A percentile compares a stretch with the other conserved stretches of the same genome.
Evolutionary conservation across 2,329 filamentous ascomycete species (phyloP).

Genomic region (Geosmithia morbida): DNA sequence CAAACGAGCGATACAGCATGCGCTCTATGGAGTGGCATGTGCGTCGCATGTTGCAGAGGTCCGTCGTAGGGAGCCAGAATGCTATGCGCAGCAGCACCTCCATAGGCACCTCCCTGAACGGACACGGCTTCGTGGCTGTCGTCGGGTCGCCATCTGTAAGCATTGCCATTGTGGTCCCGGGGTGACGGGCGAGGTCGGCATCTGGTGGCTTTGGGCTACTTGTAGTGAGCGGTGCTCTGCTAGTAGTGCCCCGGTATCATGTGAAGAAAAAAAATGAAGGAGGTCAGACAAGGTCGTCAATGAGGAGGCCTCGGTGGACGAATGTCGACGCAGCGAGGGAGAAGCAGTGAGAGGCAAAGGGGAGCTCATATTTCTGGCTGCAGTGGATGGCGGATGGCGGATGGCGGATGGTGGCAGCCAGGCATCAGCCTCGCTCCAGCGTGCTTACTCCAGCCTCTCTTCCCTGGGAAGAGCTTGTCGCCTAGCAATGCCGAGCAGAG

Average conservation of each 20-base stretch:
- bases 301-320: too few species aligned
- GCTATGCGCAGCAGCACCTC: conserved; percentile 46
- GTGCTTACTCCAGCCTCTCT: background rate
- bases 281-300: too few species aligned
- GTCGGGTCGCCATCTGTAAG: background rate
- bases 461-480: background rate
- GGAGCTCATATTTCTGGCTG: background rate
- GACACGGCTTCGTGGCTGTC: background rate
- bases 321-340: too few species aligned
- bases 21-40: conserved; percentile 40
- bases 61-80: conserved; percentile 33
- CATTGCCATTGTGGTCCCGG: background rate
- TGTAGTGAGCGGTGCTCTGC: too few species aligned
- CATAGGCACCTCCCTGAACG: conserved; percentile 25
- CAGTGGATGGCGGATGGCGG: too few species aligned
- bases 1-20: conserved; percentile 38
- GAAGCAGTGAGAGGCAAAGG: background rate
- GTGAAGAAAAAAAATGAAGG: too few species aligned
- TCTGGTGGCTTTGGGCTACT: too few species aligned
- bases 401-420: background rate
- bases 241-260: too few species aligned
- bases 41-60: conserved; percentile 39
- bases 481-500: background rate
- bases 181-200: too few species aligned
- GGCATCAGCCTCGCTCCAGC: background rate